Evolutionary conservation across 768 basidiomycete genomes (phyloP), one percentile per base, ranked within the genome.

Genomic region (Pisolithus microcarpus): DNA sequence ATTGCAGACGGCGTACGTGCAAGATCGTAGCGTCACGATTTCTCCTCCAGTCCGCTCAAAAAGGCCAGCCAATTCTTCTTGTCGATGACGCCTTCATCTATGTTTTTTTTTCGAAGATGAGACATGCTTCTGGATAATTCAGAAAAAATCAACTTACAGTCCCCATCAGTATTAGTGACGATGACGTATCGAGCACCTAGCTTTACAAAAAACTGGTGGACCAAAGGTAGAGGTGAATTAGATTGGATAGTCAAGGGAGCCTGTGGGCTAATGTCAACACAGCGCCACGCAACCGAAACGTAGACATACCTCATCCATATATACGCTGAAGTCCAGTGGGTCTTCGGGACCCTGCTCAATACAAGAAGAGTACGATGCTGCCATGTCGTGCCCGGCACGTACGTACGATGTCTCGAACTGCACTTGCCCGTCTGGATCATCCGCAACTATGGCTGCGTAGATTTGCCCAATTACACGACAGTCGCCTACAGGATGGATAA

Each of bases 51-150:
- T 59, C 85, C 80, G 46, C 75, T 80, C 36, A 97, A 71, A 70
- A 95, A 95, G 7, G 79, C 85, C 24, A 98, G 78, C 92, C 93
- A 99, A 0, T 79, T 80, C 70, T 95, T 94, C 76, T 97, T 97
- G 65, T 92, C 86, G 50, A 99, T 87, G 9, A 94, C 75, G 7
- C 96, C 96, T 60, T 87, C 82, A 61, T 93, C 90, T 34, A 5
- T 34, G 11, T 34, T 34, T 91, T 60, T 24, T 38, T 24, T 28
- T 44, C n/a, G n/a, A n/a, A n/a, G 7, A 21, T 42, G 16, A 44
- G 43, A 13, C 26, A 19, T 44, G 28, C 46, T 11, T 3, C 16
- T 46, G 1, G 40, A 51, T 19, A 53, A 23, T 44, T 13, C 28
- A 31, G 24, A 48, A 45, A 23, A 49, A 45, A 43, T 15, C 30